These are phyloP conservation scores for Trichoderma hamatum DNA, from an alignment of 2,329 filamentous ascomycete species.

Conservation along the genomic window DNA sequence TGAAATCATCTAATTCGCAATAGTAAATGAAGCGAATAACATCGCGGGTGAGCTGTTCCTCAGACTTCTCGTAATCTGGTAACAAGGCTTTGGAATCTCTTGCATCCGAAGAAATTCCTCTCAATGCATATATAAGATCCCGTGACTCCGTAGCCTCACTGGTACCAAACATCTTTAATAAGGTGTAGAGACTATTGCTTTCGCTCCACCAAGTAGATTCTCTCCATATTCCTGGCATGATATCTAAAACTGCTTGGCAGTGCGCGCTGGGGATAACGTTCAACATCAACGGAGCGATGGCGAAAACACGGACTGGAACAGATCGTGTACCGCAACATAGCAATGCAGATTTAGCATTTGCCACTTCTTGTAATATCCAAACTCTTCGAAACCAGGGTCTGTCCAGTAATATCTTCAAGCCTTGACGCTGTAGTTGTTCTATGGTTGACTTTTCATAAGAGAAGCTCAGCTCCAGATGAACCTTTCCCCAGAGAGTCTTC, in stretches of 20 bases:
- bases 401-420: background rate
- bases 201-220: background rate
- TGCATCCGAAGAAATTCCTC: background rate
- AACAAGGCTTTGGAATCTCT: background rate
- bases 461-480: background rate
- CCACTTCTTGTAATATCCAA: conserved; percentile 16
- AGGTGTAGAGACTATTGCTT: background rate
- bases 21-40: background rate
- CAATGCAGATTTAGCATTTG: background rate
- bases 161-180: background rate
- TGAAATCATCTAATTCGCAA: background rate
- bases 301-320: background rate
- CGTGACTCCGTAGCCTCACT: background rate
- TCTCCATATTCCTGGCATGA: conserved; percentile 6
- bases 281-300: background rate
- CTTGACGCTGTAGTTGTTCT: background rate
- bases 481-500: background rate
- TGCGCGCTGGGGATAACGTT: background rate
- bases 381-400: conserved; percentile 21
- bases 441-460: background rate
- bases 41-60: background rate
- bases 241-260: conserved; percentile 9
- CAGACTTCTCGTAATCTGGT: background rate
- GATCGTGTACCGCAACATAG: background rate
- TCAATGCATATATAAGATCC: conserved; percentile 2